Conservation (phyloP, 2,329 filamentous ascomycete genomes). For the Colletotrichum horii region DNA sequence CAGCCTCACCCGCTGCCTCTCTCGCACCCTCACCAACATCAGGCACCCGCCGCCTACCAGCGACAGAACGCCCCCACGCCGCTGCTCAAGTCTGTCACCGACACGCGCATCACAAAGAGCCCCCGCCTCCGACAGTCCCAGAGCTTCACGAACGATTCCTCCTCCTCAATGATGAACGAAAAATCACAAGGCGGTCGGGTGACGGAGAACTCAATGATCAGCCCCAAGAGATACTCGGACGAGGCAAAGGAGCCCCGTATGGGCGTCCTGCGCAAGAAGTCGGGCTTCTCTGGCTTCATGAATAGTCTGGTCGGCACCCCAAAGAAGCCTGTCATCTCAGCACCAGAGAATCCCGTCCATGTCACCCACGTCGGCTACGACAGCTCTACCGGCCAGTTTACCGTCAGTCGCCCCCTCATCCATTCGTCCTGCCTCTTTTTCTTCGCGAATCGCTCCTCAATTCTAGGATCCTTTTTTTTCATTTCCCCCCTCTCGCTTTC, state of each 20-base stretch:
- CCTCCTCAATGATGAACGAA: slow-evolving; percentile 55
- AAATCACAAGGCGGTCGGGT: slow-evolving; percentile 38
- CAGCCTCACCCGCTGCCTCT: slow-evolving; percentile 19
- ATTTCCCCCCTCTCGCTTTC: slow-evolving; percentile 20
- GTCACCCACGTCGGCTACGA: slow-evolving; percentile 98
- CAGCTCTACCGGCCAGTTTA: slow-evolving; percentile 94
- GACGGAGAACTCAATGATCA: slow-evolving; percentile 51
- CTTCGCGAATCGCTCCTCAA: not conserved
- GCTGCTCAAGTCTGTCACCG: slow-evolving; percentile 56
- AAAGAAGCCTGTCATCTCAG: slow-evolving; percentile 93
- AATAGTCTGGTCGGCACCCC: slow-evolving; percentile 84
- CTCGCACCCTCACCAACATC: slow-evolving; percentile 18
- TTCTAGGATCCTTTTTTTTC: not conserved
- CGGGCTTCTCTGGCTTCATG: slow-evolving; percentile 86
- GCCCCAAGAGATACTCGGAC: slow-evolving; percentile 79
- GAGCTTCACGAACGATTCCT: slow-evolving; percentile 63
- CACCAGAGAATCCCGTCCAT: slow-evolving; percentile 95
- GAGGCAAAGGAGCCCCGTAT: slow-evolving; percentile 71
- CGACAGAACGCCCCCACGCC: slow-evolving; percentile 34
- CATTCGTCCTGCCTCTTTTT: not conserved
- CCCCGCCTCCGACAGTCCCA: slow-evolving; percentile 69
- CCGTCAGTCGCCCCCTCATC: slow-evolving; percentile 62
- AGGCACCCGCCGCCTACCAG: slow-evolving; percentile 30
- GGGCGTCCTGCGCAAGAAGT: slow-evolving; percentile 77
- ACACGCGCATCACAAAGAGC: slow-evolving; percentile 56